Conservation (phyloP, 1,284 basidiomycete species). For the Amylostereum areolatum region DNA sequence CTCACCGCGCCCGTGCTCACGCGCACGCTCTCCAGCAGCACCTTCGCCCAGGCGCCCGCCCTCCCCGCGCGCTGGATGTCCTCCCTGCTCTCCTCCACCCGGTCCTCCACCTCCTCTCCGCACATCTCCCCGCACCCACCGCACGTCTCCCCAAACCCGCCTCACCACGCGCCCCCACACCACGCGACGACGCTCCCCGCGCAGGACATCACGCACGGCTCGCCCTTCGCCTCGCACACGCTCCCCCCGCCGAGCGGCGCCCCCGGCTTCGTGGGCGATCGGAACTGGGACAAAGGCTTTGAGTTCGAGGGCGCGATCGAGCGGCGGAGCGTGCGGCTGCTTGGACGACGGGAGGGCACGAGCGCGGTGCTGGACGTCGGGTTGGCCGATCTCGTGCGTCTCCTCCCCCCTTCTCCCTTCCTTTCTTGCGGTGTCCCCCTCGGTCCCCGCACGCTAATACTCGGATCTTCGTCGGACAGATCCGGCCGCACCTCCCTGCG, state of each 20-base stretch:
- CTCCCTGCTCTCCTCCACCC: slow-evolving; percentile 37
- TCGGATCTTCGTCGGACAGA: too few species aligned
- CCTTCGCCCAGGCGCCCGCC: slow-evolving; percentile 18
- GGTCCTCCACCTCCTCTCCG: slow-evolving; percentile 35
- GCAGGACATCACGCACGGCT: slow-evolving; percentile 31
- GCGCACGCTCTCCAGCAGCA: slow-evolving; percentile 30
- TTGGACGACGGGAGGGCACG: slow-evolving; percentile 47
- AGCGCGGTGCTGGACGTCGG: slow-evolving; percentile 43
- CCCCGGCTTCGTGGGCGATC: slow-evolving; percentile 63
- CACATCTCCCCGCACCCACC: slow-evolving; percentile 12
- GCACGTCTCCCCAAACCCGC: slow-evolving; percentile 7
- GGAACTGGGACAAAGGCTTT: slow-evolving; percentile 29
- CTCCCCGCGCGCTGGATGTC: slow-evolving; percentile 35
- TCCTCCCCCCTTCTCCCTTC: too few species aligned
- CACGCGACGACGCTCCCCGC: not conserved
- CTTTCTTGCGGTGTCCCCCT: too few species aligned
- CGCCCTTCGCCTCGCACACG: slow-evolving; percentile 53
- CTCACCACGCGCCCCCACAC: slow-evolving; percentile 13
- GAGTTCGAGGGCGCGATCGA: slow-evolving; percentile 28
- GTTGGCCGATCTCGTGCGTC: slow-evolving; percentile 57
- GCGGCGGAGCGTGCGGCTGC: slow-evolving; percentile 29
- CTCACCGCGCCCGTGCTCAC: slow-evolving; percentile 21
- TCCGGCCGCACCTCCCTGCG: slow-evolving; percentile 72
- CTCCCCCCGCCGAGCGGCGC: slow-evolving; percentile 70
- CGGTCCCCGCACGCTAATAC: too few species aligned